Base-by-base conservation (phyloP, 768 basidiomycete species). In the Tylopilus cervinicoccineus region DNA sequence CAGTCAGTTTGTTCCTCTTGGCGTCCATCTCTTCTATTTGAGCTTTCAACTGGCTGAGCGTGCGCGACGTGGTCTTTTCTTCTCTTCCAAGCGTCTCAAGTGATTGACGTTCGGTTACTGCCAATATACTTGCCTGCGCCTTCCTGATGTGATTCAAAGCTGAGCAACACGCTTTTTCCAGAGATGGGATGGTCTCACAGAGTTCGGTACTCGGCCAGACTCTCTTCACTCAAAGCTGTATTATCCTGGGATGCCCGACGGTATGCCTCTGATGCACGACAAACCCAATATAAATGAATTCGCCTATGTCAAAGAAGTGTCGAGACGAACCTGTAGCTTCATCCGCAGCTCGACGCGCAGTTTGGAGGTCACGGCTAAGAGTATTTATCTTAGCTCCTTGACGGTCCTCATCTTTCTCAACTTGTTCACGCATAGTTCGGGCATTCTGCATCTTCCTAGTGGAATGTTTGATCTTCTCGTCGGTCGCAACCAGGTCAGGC, bases 381-480 rank as follows among this genome's bases (percentile, higher is more conserved):
- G 70, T 64, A 11, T 74, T 68, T 7, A 91, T 71, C 58, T 81
- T 80, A 3, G 70, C 67, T 52, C 74, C 64, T 68, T 79, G 66
- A 64, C 73, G 74, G 13, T 73, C 69, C 24, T 69, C 76, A 37
- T 86, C 88, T 50, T 80, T 82, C 33, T 69, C 60, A 0, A 93
- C 79, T 36, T 84, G 81, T 24, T 83, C 83, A 34, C 72, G 73
- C 3, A 80, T 77, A 47, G 79, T 78, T 43, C 72, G 65, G 0
- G 89, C 84, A 55, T 89, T 89, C 45, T 80, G 78, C 23, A 81
- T 70, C 61, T 94, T 95, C 42, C 90, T 80, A 23, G 80, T 75
- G 0, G 88, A 82, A 60, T 98, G 95, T 10, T 82, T 78, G 48
- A 97, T 92, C 62, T 94, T 91, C 6, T 90, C 87, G 48, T 95